Conservation (phyloP, 2,329 filamentous ascomycete genomes). For the Pseudopyrenochaeta lycopersici region DNA sequence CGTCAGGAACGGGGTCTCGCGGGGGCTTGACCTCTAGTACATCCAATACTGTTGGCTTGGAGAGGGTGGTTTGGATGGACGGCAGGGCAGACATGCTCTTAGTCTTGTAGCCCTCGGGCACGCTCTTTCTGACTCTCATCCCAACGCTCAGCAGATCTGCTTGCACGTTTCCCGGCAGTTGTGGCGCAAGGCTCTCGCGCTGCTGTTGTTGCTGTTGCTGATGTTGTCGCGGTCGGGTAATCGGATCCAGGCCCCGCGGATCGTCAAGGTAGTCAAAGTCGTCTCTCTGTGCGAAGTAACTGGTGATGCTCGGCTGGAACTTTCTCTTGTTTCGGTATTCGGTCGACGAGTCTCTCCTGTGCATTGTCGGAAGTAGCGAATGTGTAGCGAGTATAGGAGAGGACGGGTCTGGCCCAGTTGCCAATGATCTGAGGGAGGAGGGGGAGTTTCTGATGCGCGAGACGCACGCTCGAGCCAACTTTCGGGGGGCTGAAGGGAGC, state of each 20-base stretch:
- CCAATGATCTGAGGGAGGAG: constrained; percentile 11
- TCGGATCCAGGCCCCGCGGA: constrained; percentile 38
- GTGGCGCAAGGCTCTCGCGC: constrained; percentile 49
- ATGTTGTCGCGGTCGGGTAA: constrained; percentile 31
- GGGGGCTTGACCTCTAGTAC: constrained; percentile 33
- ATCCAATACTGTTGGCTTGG: constrained; percentile 19
- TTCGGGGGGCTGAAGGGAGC: constrained; percentile 16
- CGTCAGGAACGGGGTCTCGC: constrained; percentile 29
- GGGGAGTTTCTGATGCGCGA: constrained; percentile 26
- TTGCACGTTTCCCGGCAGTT: constrained; percentile 73
- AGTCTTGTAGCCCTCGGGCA: constrained; percentile 94
- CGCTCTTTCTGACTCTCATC: constrained; percentile 92
- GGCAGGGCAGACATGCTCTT: constrained; percentile 52
- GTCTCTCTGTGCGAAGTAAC: constrained; percentile 50
- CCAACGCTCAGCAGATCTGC: constrained; percentile 88
- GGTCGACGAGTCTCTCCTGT: constrained; percentile 15
- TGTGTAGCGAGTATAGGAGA: constrained; percentile 13
- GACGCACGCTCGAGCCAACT: constrained; percentile 30
- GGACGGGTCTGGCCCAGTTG: neutral
- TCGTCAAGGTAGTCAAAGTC: constrained; percentile 28
- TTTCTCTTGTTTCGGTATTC: constrained; percentile 52
- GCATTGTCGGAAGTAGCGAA: constrained; percentile 27
- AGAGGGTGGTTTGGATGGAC: constrained; percentile 37
- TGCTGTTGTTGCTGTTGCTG: constrained; percentile 20
- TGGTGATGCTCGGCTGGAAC: constrained; percentile 57